Conservation (phyloP, 345 rosid species). For the Cochlearia excelsa region DNA sequence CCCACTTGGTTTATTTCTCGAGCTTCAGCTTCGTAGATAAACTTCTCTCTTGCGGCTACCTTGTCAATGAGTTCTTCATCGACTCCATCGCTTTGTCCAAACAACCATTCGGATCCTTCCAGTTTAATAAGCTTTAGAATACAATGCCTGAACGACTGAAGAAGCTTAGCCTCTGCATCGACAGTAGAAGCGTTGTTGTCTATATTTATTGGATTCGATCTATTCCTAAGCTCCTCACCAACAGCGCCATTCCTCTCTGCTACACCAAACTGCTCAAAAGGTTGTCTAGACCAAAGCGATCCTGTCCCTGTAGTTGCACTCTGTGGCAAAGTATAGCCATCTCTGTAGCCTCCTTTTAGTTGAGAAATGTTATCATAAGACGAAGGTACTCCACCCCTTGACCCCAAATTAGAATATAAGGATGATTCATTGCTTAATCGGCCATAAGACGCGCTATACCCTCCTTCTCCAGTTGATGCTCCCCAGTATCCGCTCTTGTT, state of each 20-base stretch:
- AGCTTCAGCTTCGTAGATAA: slow-evolving; percentile 68
- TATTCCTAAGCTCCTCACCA: slow-evolving; percentile 51
- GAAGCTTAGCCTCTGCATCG: slow-evolving; percentile 76
- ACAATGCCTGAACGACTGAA: slow-evolving; percentile 74
- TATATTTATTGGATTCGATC: slow-evolving; percentile 40
- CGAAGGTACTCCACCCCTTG: slow-evolving; percentile 47
- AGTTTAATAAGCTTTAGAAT: slow-evolving; percentile 70
- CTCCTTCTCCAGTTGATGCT: slow-evolving; percentile 44
- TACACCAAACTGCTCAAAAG: slow-evolving; percentile 92
- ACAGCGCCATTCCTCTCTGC: slow-evolving; percentile 52
- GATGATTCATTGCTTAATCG: slow-evolving; percentile 50
- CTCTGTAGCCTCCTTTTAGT: slow-evolving; percentile 49
- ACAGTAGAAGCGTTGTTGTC: slow-evolving; percentile 44
- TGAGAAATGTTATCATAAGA: slow-evolving; percentile 51
- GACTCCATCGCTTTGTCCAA: slow-evolving; percentile 74
- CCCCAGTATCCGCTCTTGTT: slow-evolving; percentile 58
- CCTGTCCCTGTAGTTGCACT: slow-evolving; percentile 48
- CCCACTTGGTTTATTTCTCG: slow-evolving; percentile 51
- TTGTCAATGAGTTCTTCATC: slow-evolving; percentile 88
- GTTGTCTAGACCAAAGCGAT: slow-evolving; percentile 95
- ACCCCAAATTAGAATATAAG: slow-evolving; percentile 47
- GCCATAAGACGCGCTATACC: slow-evolving; percentile 48
- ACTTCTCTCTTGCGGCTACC: slow-evolving; percentile 88
- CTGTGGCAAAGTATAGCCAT: slow-evolving; percentile 40
- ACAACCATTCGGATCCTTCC: slow-evolving; percentile 97